Base-by-base conservation (phyloP, 768 basidiomycete species). In the Peribolospora baueri region DNA sequence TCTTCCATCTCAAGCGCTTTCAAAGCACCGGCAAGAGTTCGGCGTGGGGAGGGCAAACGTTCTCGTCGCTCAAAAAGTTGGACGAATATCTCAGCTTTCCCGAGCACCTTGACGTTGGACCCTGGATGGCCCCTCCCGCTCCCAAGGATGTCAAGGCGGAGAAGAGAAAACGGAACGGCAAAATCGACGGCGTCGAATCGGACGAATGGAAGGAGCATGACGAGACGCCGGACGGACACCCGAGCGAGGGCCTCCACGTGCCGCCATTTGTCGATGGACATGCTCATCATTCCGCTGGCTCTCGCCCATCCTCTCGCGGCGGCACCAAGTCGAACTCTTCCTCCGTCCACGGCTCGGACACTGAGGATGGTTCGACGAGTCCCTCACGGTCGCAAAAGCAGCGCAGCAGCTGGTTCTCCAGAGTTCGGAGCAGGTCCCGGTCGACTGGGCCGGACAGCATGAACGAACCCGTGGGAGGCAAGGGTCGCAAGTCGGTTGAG, bases 21-120 rank as follows among this genome's bases (percentile, higher is more conserved):
- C 85, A 91, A 68, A 87, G 91, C 64, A 73, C 80, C 6, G 71
- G 72, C 46, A 81, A 80, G 68, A 61, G 61, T 5, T 53, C 57
- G 42, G 57, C 64, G 46, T 69, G 69, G 52, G 62, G 65, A 43
- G 65, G 67, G 56, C 65, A 65, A 49, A 72, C 73, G 52, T 82
- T 82, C 67, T 60, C 62, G 51, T 66, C 65, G 55, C 58, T 68
- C 46, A 84, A 84, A 72, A 90, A 90, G 69, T 68, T 91, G 54
- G 90, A 97, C 60, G 86, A 91, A 63, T 87, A 77, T 59, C 77
- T 93, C 37, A 75, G 82, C 48, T 97, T 93, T 68, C 90, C 90
- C 0, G 83, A 87, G 65, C 71, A 73, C 57, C 72, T 97, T 37
- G 85, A 97, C 64, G 63, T 97, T 50, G 74, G 74, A 13, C 87